These are phyloP conservation scores for Fusarium globosum DNA, from an alignment of 2,329 filamentous ascomycete species.

Conservation along the genomic window DNA sequence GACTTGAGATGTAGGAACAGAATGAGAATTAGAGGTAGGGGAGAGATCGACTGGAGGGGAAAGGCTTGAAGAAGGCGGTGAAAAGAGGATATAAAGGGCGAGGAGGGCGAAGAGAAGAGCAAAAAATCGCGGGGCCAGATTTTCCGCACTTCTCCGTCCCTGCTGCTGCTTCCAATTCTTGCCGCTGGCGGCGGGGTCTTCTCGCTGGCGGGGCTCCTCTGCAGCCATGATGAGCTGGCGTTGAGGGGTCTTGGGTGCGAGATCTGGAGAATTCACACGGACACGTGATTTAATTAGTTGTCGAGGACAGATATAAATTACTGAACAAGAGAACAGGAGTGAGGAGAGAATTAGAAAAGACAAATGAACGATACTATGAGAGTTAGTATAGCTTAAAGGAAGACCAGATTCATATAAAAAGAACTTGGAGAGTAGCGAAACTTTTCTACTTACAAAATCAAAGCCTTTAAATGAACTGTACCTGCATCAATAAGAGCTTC, in stretches of 20 bases:
- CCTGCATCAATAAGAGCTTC: background rate
- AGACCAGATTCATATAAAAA: background rate
- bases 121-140: constrained; percentile 58
- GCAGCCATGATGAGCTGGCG: constrained; percentile 47
- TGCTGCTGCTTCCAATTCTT: constrained; percentile 38
- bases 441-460: constrained; percentile 6
- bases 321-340: background rate
- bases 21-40: constrained; percentile 37
- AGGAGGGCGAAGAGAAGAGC: constrained; percentile 53
- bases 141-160: constrained; percentile 49
- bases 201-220: constrained; percentile 50
- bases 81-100: constrained; percentile 52
- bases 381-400: background rate
- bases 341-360: background rate
- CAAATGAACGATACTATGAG: background rate
- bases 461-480: background rate
- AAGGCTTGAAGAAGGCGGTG: constrained; percentile 45
- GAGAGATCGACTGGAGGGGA: constrained; percentile 47
- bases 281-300: constrained; percentile 39
- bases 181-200: constrained; percentile 50
- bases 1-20: constrained; percentile 46
- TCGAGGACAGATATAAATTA: constrained; percentile 12
- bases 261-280: constrained; percentile 38
- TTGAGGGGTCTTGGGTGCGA: constrained; percentile 38
- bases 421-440: background rate